These are phyloP conservation scores for Suillus ampliporus DNA, from an alignment of 768 basidiomycete species.

Conservation along the genomic window DNA sequence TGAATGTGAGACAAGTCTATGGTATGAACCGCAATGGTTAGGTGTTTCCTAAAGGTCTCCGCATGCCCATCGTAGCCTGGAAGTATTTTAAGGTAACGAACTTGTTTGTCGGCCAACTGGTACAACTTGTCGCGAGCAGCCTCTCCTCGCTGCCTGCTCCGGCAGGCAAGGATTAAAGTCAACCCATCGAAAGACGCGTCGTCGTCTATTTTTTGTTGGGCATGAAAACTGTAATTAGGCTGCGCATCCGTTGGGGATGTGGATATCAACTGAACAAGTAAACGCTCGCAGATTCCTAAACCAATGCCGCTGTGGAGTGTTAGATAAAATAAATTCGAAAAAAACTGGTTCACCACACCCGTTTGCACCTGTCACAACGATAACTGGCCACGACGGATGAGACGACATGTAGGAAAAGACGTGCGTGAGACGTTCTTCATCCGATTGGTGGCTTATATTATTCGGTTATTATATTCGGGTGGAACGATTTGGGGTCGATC, in stretches of 20 bases:
- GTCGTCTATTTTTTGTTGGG: constrained; percentile 22
- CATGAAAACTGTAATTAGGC: constrained; percentile 41
- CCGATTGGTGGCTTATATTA: background rate
- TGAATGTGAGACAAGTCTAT: constrained; percentile 67
- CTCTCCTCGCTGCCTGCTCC: constrained; percentile 67
- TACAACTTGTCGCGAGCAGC: constrained; percentile 62
- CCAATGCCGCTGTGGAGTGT: constrained; percentile 69
- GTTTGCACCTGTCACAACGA: constrained; percentile 77
- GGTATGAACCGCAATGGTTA: constrained; percentile 64
- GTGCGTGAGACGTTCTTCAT: background rate
- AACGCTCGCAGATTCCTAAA: constrained; percentile 81
- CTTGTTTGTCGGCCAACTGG: constrained; percentile 57
- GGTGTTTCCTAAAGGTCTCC: constrained; percentile 58
- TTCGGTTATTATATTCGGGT: too few relatives aligned
- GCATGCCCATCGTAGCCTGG: constrained; percentile 57
- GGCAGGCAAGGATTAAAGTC: constrained; percentile 83
- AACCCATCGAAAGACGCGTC: constrained; percentile 53
- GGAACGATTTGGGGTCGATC: too few relatives aligned
- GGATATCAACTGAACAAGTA: constrained; percentile 70
- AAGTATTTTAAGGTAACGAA: constrained; percentile 42
- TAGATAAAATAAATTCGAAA: background rate
- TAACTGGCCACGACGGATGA: constrained; percentile 44
- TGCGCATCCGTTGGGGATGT: constrained; percentile 54
- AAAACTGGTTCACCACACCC: constrained; percentile 46
- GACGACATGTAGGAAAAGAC: constrained; percentile 33